A percentile compares a stretch with the other conserved stretches of the same genome.
These are phyloP conservation scores for Mucuna pruriens DNA, from an alignment of 306 rosid genomes.

Conservation along the genomic window DNA sequence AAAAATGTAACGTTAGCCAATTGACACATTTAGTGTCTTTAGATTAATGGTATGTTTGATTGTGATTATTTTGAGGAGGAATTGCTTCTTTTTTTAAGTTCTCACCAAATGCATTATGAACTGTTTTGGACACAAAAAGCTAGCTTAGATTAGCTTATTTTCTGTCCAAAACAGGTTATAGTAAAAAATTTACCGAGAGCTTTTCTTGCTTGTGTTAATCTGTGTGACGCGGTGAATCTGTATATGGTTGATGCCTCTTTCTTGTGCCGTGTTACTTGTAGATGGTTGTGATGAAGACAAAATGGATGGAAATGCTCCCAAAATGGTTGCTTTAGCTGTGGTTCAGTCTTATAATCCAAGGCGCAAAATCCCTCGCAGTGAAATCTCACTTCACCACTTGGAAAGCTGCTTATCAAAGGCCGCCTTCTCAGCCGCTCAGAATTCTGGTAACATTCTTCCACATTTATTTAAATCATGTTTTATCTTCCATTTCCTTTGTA, in stretches of 20 bases:
- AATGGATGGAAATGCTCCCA: conserved; percentile 47
- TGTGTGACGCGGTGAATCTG: not conserved
- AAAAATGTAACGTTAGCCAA: not conserved
- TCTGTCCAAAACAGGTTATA: not conserved
- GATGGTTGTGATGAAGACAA: conserved; percentile 51
- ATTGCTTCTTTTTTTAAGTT: not conserved
- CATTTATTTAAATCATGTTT: not conserved
- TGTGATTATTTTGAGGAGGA: not conserved
- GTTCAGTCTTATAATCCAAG: conserved; percentile 87
- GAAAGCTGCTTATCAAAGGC: conserved; percentile 79
- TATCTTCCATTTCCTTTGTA: not conserved
- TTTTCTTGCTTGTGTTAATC: not conserved
- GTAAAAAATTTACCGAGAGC: not conserved
- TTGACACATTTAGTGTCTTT: not conserved
- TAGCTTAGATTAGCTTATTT: conserved; percentile 10
- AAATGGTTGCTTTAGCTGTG: conserved; percentile 86
- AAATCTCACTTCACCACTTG: conserved; percentile 70
- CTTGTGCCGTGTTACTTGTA: conserved; percentile 35
- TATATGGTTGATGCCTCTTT: not conserved
- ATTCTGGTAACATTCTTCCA: conserved; percentile 56
- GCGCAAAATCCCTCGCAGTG: conserved; percentile 82
- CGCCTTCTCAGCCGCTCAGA: conserved; percentile 73
- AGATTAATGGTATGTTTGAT: not conserved
- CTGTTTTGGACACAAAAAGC: not conserved
- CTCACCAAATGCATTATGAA: not conserved